A percentile compares a stretch with the other conserved stretches of the same genome.
These are phyloP conservation scores for Colletotrichum orbiculare DNA, from an alignment of 2,329 filamentous ascomycete genomes.

Conservation along the genomic window DNA sequence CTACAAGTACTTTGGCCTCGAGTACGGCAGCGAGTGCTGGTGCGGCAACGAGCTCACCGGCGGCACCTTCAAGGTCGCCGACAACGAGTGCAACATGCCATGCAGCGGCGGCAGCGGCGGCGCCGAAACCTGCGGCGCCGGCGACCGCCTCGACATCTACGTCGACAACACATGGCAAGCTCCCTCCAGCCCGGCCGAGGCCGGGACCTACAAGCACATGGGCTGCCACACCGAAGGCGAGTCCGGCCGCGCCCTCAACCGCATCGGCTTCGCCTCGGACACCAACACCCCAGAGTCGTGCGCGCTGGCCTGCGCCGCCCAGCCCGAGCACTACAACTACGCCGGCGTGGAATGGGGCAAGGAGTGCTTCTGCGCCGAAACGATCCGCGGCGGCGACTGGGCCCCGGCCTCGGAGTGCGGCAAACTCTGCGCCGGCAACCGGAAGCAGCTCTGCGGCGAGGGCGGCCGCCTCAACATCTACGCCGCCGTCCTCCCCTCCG, in stretches of 20 bases:
- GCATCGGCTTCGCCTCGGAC: conserved; percentile 43
- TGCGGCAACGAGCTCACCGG: conserved; percentile 46
- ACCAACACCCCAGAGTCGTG: conserved; percentile 52
- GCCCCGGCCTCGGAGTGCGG: conserved; percentile 47
- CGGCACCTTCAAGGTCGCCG: conserved; percentile 41
- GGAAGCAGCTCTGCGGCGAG: conserved; percentile 52
- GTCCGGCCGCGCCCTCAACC: conserved; percentile 42
- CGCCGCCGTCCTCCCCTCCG: conserved; percentile 2
- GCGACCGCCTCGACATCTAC: conserved; percentile 3
- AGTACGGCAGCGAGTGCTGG: conserved; percentile 50
- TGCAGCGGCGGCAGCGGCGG: background rate
- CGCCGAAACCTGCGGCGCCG: conserved; percentile 1
- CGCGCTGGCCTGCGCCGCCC: conserved; percentile 50
- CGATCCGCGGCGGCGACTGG: conserved; percentile 41
- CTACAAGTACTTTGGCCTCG: conserved; percentile 51
- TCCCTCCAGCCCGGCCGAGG: background rate
- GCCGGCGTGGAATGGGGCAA: conserved; percentile 58
- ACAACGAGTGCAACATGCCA: conserved; percentile 29
- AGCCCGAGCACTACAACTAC: conserved; percentile 46
- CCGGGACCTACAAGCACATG: conserved; percentile 12
- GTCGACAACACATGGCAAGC: conserved; percentile 37
- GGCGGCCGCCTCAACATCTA: conserved; percentile 50
- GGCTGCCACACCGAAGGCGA: conserved; percentile 24
- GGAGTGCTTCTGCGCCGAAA: conserved; percentile 55
- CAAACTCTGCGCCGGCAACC: conserved; percentile 53